Percentiles rank a stretch among this genome's conserved stretches.
Evolutionary conservation across 768 basidiomycete genomes (phyloP).

Genomic region (Calvatia gigantea): DNA sequence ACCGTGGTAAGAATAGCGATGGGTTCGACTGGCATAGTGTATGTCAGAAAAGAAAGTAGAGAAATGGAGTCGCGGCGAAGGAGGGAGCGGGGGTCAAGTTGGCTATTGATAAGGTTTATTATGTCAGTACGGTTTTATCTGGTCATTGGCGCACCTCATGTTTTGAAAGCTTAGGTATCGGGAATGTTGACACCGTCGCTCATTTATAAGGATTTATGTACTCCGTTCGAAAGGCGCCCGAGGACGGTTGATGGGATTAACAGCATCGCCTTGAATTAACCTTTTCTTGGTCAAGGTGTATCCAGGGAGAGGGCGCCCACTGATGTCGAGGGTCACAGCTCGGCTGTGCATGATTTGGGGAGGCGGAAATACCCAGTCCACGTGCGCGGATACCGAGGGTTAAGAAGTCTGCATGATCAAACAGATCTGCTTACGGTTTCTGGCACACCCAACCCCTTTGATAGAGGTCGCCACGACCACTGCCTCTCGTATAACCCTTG

Average conservation of each 20-base stretch:
- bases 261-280: not conserved
- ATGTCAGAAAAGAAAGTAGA: not conserved
- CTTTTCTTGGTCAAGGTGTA: not conserved
- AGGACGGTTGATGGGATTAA: not conserved
- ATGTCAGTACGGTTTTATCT: not conserved
- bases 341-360: not conserved
- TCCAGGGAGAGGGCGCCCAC: not conserved
- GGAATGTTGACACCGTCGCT: not conserved
- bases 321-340: not conserved
- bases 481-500: not conserved
- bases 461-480: too few species aligned
- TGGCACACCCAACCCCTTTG: too few species aligned
- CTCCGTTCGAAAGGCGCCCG: not conserved
- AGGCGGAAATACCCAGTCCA: too few species aligned
- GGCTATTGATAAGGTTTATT: not conserved
- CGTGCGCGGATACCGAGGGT: too few species aligned
- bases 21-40: constrained; percentile 11
- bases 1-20: constrained; percentile 14
- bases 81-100: not conserved
- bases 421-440: not conserved
- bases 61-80: not conserved
- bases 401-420: not conserved
- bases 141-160: not conserved
- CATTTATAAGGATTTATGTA: not conserved
- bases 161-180: not conserved